These are phyloP conservation scores for Arthroderma sp. DNA, from an alignment of 2,329 filamentous ascomycete genomes.

Conservation along the genomic window DNA sequence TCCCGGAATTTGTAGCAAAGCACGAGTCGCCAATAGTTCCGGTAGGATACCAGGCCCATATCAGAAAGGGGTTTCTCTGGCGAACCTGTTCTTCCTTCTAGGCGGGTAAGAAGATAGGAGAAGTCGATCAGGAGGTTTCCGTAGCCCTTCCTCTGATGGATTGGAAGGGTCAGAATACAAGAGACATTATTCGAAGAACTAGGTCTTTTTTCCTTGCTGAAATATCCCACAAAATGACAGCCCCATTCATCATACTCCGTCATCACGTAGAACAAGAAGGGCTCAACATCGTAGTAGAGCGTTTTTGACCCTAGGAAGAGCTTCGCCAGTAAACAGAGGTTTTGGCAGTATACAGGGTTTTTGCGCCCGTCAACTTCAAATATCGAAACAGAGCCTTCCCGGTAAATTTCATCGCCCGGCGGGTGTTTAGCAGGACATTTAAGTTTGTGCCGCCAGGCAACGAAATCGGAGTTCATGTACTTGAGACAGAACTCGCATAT, in stretches of 20 bases:
- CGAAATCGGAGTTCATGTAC: conserved; percentile 98
- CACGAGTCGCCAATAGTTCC: conserved; percentile 90
- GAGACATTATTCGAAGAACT: conserved; percentile 96
- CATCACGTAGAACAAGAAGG: conserved; percentile 98
- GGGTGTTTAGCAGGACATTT: conserved; percentile 96
- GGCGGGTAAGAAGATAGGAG: conserved; percentile 86
- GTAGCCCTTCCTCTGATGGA: conserved; percentile 94
- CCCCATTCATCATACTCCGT: conserved; percentile 76
- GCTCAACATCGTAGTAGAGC: conserved; percentile 98
- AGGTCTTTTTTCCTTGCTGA: conserved; percentile 94
- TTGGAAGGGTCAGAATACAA: conserved; percentile 89
- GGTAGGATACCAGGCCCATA: conserved; percentile 93
- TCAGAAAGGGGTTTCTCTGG: conserved; percentile 96
- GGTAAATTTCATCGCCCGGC: conserved; percentile 94
- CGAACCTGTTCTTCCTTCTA: conserved; percentile 86
- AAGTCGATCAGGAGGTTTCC: conserved; percentile 96
- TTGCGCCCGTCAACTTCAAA: conserved; percentile 94
- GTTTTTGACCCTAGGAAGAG: conserved; percentile 98
- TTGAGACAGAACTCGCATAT: conserved; percentile 99
- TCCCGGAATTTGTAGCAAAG: conserved; percentile 72
- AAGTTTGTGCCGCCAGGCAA: conserved; percentile 92
- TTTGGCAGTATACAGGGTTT: conserved; percentile 92
- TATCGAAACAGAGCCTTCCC: conserved; percentile 84
- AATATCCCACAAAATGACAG: conserved; percentile 96
- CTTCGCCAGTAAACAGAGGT: conserved; percentile 85